phyloP scores from a whole-genome alignment of 1,284 basidiomycete species.

The Pyrrhoderma lamaoense region DNA sequence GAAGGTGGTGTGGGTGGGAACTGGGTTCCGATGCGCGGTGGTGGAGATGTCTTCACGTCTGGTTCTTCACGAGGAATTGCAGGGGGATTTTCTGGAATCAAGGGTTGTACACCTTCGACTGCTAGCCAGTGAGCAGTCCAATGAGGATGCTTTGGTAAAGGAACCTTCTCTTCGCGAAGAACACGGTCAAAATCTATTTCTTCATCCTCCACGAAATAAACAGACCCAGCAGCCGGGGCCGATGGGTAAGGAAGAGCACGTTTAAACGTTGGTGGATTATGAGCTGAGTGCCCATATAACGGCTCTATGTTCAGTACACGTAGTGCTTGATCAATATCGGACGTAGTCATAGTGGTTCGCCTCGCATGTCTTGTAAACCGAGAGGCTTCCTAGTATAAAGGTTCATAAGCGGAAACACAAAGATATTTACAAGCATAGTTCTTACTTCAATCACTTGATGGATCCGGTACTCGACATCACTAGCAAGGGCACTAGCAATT shows the following conservation, averaged over 20 bases:
- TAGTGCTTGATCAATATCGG: conserved; percentile 91
- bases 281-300: conserved; percentile 70
- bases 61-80: conserved; percentile 56
- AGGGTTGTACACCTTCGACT: conserved; percentile 95
- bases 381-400: conserved; percentile 69
- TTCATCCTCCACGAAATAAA: conserved; percentile 94
- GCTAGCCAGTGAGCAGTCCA: conserved; percentile 97
- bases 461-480: conserved; percentile 95
- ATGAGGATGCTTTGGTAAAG: conserved; percentile 66
- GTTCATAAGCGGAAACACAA: conserved; percentile 2
- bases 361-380: conserved; percentile 96
- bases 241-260: conserved; percentile 64
- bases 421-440: not conserved
- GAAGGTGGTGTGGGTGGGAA: conserved; percentile 28
- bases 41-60: conserved; percentile 25
- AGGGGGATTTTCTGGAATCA: conserved; percentile 94
- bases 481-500: conserved; percentile 82
- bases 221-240: conserved; percentile 49
- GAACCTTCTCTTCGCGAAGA: conserved; percentile 75
- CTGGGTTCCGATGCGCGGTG: conserved; percentile 25
- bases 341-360: conserved; percentile 78
- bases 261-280: conserved; percentile 67
- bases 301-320: conserved; percentile 93
- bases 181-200: conserved; percentile 95
- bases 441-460: conserved; percentile 86